These are phyloP conservation scores for Candida adriatica DNA, from an alignment of 805 yeast species.

Conservation along the genomic window DNA sequence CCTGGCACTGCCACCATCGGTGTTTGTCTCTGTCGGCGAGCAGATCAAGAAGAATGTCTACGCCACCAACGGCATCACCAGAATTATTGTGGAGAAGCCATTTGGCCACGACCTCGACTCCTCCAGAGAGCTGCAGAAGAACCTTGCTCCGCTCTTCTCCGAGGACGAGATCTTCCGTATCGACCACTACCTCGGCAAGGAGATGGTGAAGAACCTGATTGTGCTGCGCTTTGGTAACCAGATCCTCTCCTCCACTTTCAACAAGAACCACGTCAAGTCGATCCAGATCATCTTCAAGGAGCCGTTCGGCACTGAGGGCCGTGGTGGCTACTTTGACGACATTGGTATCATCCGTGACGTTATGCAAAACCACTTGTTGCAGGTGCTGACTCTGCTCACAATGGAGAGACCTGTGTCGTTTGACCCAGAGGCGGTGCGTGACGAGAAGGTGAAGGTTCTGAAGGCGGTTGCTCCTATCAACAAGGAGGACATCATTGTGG, in stretches of 20 bases:
- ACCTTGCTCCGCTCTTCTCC: slow-evolving; percentile 76
- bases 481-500: slow-evolving; percentile 61
- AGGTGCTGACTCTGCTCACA: slow-evolving; percentile 82
- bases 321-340: slow-evolving; percentile 95
- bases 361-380: slow-evolving; percentile 95
- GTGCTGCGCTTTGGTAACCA: slow-evolving; percentile 89
- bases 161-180: slow-evolving; percentile 93
- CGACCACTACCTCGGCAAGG: slow-evolving; percentile 97
- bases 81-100: slow-evolving; percentile 93
- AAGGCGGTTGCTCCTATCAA: slow-evolving; percentile 72
- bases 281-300: slow-evolving; percentile 93
- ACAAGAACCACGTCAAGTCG: slow-evolving; percentile 65
- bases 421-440: slow-evolving; percentile 89
- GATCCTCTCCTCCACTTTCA: slow-evolving; percentile 85
- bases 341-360: slow-evolving; percentile 97
- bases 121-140: slow-evolving; percentile 67
- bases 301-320: slow-evolving; percentile 98
- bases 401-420: slow-evolving; percentile 95
- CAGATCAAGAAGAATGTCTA: slow-evolving; percentile 66
- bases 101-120: slow-evolving; percentile 88
- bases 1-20: slow-evolving; percentile 92
- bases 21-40: slow-evolving; percentile 71
- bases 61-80: slow-evolving; percentile 59
- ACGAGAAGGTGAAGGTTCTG: slow-evolving; percentile 90
- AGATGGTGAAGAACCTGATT: slow-evolving; percentile 90